Base-by-base conservation (phyloP, 164 flowering plant species). In the Brasenia schreberi region DNA sequence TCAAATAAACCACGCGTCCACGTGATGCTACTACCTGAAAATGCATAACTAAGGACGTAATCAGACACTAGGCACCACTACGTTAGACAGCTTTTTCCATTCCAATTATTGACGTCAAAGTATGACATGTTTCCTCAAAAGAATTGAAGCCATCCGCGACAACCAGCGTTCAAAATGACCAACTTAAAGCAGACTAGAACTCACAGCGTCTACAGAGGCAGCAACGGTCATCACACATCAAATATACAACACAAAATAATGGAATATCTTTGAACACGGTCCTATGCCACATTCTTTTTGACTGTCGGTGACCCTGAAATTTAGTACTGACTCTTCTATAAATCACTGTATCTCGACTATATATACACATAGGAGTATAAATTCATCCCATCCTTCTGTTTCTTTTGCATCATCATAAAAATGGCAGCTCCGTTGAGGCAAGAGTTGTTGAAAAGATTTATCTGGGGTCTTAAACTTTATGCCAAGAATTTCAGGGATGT, bases 371-470 rank as follows among this genome's bases (percentile, higher is more conserved):
- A 33, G 39, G 39, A 33, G 39, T 33, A 3, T 33, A 33, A 33
- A 33, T 33, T 1, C 39, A 1, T 33, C 39, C 4, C 53, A 49
- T 49, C 53, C 39, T 49, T 14, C 16, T 49, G 56, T 14, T 9
- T 49, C 16, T 14, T 49, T 49, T 1, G 56, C 56, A 49, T 49
- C 56, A 49, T 14, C 9, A 49, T 9, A 49, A 49, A 49, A 9
- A 49, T 49, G 56, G 56, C 56, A 49, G 12, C 16, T 7, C 56
- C 78, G 12, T 65, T 87, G 66, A 86, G 77, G 81, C 71, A 69
- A 67, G 84, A 77, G 44, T 81, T 88, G 66, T 77, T 87, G 33
- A 79, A 77, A 74, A 86, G 77, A 77, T 85, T 90, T 84, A 66
- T 75, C 70, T 63, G 64, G 67, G 85, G 90, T 64, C 81, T 90